Evolutionary conservation across 2,329 filamentous ascomycete genomes (phyloP).

Genomic region (Pseudogymnoascus sp.): DNA sequence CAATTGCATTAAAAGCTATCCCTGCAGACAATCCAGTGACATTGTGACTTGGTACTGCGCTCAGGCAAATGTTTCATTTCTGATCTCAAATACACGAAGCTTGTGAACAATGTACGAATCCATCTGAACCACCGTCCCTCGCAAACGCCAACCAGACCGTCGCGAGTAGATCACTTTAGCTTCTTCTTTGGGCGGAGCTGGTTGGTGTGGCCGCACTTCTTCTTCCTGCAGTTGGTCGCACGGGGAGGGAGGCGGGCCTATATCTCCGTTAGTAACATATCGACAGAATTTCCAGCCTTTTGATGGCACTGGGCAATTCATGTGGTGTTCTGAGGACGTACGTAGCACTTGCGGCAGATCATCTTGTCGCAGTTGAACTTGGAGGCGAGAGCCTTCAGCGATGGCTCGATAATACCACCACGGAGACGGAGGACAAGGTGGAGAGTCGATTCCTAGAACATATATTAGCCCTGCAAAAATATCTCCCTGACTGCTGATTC

Average conservation of each 20-base stretch:
- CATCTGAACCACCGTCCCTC: constrained; percentile 9
- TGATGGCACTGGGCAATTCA: neutral
- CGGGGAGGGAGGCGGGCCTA: constrained; percentile 83
- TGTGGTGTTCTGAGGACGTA: constrained; percentile 43
- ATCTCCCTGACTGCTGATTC: neutral
- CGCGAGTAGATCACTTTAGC: constrained; percentile 71
- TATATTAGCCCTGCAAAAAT: neutral
- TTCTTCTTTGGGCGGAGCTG: constrained; percentile 99
- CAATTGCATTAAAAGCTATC: constrained; percentile 4
- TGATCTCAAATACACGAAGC: constrained; percentile 9
- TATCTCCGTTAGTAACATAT: constrained; percentile 20
- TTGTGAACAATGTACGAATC: constrained; percentile 9
- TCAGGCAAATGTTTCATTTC: constrained; percentile 11
- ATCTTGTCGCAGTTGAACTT: constrained; percentile 99
- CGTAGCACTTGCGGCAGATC: constrained; percentile 99
- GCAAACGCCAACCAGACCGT: constrained; percentile 10
- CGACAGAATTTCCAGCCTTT: neutral
- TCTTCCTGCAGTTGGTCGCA: constrained; percentile 99
- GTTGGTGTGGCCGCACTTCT: constrained; percentile 99
- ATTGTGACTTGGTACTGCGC: neutral
- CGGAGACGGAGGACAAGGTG: constrained; percentile 97
- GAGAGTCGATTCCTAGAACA: constrained; percentile 80
- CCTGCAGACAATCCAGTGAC: neutral
- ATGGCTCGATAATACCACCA: constrained; percentile 99
- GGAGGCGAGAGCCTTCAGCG: constrained; percentile 93